Evolutionary conservation across 441 rosid species (phyloP), one percentile per base, ranked within the genome.

Genomic region (Gossypium trilobum): DNA sequence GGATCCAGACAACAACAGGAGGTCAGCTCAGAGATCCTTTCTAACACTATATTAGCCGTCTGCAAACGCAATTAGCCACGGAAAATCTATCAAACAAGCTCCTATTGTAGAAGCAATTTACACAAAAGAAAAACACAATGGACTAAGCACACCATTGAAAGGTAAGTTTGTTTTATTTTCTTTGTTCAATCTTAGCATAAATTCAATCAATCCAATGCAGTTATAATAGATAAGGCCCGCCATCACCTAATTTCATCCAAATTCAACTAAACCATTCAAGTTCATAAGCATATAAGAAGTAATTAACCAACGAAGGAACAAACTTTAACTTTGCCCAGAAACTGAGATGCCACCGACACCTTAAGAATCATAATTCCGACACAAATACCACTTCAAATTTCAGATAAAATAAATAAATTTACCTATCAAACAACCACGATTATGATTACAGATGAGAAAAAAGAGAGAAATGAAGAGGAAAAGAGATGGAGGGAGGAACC

Each of bases 401-500:
- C 46, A 69, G 42, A 7, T 9, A 16, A 25, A 55, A 69, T 23
- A 55, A 69, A 16, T 11, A 22, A 22, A 7, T 14, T 50, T 31
- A 51, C 9, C 29, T 16, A 54, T 17, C 46, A 54, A 64, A 6
- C 4, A 52, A 42, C 14, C 17, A 61, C 36, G 46, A 51, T 42
- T 25, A 0, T 14, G 14, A 51, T 1, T 2, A 55, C 25, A 29
- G 62, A 73, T 27, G 36, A 27, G 6, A 13, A 60, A 33, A 25
- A 1, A 19, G 17, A 14, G 13, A 14, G 1, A 16, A 44, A 9
- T 16, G 57, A 56, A 22, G 31, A 22, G 61, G 31, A 20, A 55
- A 52, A 52, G 19, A 33, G 48, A 36, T 29, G 33, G 39, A 51
- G 20, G 69, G 72, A 25, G 44, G 4, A 39, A 87, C 98, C 97